Evolutionary conservation across 495 filamentous ascomycete species (phyloP), one percentile per base, ranked within the genome.

Genomic region (Acidiella bohemica): DNA sequence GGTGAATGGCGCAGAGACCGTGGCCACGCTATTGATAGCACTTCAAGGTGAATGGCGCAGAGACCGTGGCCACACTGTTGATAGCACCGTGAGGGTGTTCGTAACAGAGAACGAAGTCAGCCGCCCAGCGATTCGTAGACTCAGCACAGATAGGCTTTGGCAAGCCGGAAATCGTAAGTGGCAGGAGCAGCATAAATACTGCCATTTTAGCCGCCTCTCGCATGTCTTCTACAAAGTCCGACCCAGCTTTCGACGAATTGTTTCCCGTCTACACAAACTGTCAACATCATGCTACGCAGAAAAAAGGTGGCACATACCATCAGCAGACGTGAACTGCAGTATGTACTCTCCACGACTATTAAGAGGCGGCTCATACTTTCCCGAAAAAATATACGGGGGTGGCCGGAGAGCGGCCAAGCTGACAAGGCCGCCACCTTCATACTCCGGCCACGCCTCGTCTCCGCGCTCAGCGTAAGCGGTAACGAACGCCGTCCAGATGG

Each of bases 401-500:
- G 48, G 48, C 16, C 29, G 26, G 24, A 47, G 1, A 14, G 48
- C 48, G 6, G 43, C 43, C 33, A 51, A 14, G 25, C 48, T 47
- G 2, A 51, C 48, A 5, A 36, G 12, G 5, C 44, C 43, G 11
- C 19, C 20, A 11, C 34, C 18, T n/a, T 47, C 37, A 26, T 26
- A 32, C 16, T 46, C 23, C 14, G 39, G 31, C 42, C 43, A 47
- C 11, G 24, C 46, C 7, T 3, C 19, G 26, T 47, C 43, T n/a
- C 16, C 11, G 5, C 33, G 12, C n/a, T 28, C 6, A 2, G 32
- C 43, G 19, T 57, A 57, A 20, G 50, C 41, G 0, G 56, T 59
- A n/a, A 61, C 47, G 26, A 63, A 63, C 5, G 59, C 59, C 1
- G 59, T 63, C 59, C 59, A 63, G 30, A 63, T 51, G 2, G 59